Evolutionary conservation across 2,329 filamentous ascomycete genomes (phyloP).

Genomic region (Graphium sp.): DNA sequence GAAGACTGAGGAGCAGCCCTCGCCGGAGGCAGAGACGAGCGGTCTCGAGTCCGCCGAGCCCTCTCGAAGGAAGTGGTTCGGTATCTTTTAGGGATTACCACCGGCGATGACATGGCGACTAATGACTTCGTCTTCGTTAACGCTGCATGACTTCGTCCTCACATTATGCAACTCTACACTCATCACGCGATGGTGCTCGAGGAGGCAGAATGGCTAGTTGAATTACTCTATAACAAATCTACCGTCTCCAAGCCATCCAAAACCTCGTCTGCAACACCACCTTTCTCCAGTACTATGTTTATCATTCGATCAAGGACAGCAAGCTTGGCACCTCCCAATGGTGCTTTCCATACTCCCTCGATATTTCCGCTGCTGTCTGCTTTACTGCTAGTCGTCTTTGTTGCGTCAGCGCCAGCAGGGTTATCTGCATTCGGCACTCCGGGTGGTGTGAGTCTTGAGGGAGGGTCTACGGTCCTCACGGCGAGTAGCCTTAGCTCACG

Average conservation of each 20-base stretch:
- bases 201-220: too few species aligned
- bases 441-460: constrained; percentile 54
- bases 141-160: too few species aligned
- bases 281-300: constrained; percentile 56
- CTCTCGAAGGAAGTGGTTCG: constrained; percentile 70
- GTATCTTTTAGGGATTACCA: constrained; percentile 63
- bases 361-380: constrained; percentile 14
- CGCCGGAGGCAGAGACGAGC: constrained; percentile 12
- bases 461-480: constrained; percentile 58
- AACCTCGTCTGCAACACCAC: constrained; percentile 75
- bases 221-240: constrained; percentile 42
- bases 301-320: constrained; percentile 57
- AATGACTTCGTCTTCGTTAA: too few species aligned
- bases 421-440: constrained; percentile 51
- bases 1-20: constrained; percentile 15
- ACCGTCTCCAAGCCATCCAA: constrained; percentile 66
- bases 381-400: constrained; percentile 27
- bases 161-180: too few species aligned
- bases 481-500: constrained; percentile 43
- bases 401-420: constrained; percentile 25
- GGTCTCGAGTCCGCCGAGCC: constrained; percentile 13
- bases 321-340: constrained; percentile 68
- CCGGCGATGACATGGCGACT: too few species aligned
- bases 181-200: too few species aligned
- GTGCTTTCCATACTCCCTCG: constrained; percentile 70